These are phyloP conservation scores for Allomyces arbusculus DNA, from an alignment of 192 early-diverging fungal species.

Conservation along the genomic window DNA sequence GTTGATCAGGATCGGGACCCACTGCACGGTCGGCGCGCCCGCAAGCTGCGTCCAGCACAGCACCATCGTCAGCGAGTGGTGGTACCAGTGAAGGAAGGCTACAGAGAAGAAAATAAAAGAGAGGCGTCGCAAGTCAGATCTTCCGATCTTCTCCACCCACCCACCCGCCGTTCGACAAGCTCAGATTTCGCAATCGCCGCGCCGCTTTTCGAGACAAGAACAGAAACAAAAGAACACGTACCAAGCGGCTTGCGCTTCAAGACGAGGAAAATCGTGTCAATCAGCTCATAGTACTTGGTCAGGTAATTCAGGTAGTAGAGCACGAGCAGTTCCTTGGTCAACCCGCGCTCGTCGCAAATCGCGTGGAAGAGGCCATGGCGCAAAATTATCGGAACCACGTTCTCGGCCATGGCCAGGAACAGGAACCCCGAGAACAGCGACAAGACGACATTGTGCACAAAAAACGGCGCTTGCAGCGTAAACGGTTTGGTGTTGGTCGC, in stretches of 20 bases:
- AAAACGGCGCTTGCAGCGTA: conserved; percentile 47
- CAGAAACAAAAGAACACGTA: conserved; percentile 3
- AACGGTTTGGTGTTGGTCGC: conserved; percentile 36
- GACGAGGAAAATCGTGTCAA: conserved; percentile 72
- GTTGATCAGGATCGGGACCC: conserved; percentile 65
- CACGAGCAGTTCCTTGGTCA: conserved; percentile 59
- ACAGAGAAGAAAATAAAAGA: background rate
- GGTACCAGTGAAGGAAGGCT: conserved; percentile 84
- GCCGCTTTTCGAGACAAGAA: too few species aligned
- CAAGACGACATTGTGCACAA: conserved; percentile 62
- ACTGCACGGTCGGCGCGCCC: conserved; percentile 48
- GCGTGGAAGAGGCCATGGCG: conserved; percentile 48
- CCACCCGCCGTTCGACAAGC: too few species aligned
- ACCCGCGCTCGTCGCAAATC: conserved; percentile 43
- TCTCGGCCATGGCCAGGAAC: conserved; percentile 51
- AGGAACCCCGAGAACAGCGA: conserved; percentile 45
- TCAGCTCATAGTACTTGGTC: conserved; percentile 76
- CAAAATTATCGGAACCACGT: conserved; percentile 47
- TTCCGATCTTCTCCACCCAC: background rate
- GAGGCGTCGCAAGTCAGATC: conserved; percentile 4
- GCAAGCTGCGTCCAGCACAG: conserved; percentile 67
- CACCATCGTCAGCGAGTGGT: conserved; percentile 75
- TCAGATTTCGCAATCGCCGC: too few species aligned
- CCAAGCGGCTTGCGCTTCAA: conserved; percentile 56
- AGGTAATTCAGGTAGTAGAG: conserved; percentile 84